Evolutionary conservation across 495 filamentous ascomycete genomes (phyloP).

Genomic region (Trypethelium eluteriae): DNA sequence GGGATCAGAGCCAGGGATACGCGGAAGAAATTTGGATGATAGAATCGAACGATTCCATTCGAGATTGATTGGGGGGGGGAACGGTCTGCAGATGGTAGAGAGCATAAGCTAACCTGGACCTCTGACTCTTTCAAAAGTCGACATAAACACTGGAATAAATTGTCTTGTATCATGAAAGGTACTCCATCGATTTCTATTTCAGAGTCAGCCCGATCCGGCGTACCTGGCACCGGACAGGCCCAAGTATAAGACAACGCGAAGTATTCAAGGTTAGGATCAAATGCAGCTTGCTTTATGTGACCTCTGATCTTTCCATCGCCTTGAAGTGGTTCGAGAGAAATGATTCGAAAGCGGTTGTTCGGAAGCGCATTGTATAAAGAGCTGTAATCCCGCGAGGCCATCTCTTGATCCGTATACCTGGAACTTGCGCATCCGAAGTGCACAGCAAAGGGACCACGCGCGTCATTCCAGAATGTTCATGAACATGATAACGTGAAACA

Average conservation of each 20-base stretch:
- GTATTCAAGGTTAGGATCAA: neutral
- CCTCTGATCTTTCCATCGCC: neutral
- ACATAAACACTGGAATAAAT: neutral
- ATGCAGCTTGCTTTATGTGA: neutral
- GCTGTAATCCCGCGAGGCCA: neutral
- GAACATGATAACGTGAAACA: too few species aligned
- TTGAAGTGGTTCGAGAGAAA: neutral
- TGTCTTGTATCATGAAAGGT: neutral
- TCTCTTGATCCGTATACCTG: too few species aligned
- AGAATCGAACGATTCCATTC: too few species aligned
- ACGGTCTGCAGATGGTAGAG: too few species aligned
- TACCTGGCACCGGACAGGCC: neutral
- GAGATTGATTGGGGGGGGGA: too few species aligned
- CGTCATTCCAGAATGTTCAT: too few species aligned
- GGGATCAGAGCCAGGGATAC: too few species aligned
- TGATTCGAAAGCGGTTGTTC: neutral
- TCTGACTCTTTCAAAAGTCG: neutral
- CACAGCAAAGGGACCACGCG: too few species aligned
- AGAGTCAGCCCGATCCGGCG: neutral
- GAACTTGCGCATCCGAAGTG: too few species aligned
- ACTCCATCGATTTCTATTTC: neutral
- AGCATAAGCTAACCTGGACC: neutral
- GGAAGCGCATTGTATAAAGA: neutral
- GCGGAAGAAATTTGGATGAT: too few species aligned
- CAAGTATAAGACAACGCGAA: neutral